Percentiles rank a stretch among this genome's conserved stretches.
These are phyloP conservation scores for Tricholomella constricta DNA, from an alignment of 768 basidiomycete genomes.

Conservation along the genomic window DNA sequence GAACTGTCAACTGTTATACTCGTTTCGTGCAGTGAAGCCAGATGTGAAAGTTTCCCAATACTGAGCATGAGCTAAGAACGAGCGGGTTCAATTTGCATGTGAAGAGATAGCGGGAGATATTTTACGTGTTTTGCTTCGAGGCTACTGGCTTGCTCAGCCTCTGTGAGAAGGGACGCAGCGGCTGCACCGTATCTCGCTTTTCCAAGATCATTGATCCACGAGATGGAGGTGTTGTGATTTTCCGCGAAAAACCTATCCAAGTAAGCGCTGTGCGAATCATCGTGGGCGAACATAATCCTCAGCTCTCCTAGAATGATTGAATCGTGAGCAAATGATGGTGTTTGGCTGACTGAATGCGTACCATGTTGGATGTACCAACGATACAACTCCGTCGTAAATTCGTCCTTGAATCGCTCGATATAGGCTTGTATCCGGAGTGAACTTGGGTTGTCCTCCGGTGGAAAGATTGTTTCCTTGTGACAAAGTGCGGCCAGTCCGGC, in stretches of 20 bases:
- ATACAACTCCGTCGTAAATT: conserved; percentile 88
- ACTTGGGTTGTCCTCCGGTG: conserved; percentile 66
- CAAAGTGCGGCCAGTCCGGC: conserved; percentile 83
- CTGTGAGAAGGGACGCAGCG: conserved; percentile 61
- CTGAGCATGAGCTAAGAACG: conserved; percentile 78
- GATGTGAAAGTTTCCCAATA: conserved; percentile 82
- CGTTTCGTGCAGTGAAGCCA: conserved; percentile 74
- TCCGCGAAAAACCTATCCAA: conserved; percentile 74
- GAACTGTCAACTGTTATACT: conserved; percentile 47
- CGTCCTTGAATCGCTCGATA: conserved; percentile 75
- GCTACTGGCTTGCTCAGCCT: conserved; percentile 55
- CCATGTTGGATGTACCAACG: conserved; percentile 93
- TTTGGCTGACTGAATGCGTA: conserved; percentile 21
- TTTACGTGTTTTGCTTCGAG: conserved; percentile 80
- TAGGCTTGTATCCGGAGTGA: conserved; percentile 65
- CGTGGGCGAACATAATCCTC: conserved; percentile 79
- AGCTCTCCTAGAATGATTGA: conserved; percentile 59
- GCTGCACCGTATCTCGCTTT: conserved; percentile 67
- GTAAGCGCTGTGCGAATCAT: conserved; percentile 58
- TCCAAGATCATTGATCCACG: conserved; percentile 89
- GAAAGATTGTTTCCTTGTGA: conserved; percentile 64
- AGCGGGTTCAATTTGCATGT: not conserved
- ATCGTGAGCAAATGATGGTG: conserved; percentile 1
- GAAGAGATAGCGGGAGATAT: conserved; percentile 14
- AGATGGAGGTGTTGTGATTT: conserved; percentile 58